Evolutionary conservation across 2,329 filamentous ascomycete genomes (phyloP), one percentile per base, ranked within the genome.

Genomic region (Fusarium oligoseptatum): DNA sequence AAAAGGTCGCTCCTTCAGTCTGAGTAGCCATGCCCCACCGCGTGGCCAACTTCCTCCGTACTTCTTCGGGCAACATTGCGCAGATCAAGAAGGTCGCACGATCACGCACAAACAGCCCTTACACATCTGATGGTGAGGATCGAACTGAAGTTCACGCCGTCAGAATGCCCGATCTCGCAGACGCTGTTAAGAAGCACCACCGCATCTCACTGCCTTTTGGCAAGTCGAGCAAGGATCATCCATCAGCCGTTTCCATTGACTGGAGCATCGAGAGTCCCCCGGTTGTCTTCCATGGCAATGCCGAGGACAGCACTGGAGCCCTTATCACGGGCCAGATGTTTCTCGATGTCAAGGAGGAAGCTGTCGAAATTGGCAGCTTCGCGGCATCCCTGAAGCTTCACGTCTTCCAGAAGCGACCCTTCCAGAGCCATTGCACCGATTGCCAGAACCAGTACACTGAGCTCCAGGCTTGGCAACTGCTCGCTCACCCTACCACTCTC

Each of bases 241-340:
- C 83, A 63, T 79, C 83, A 2, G 83, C 84, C 67, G 85, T 86
- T 11, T 77, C 83, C 2, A 79, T 91, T 20, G 83, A 86, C 68
- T 90, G 88, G 86, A 87, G 85, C 77, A 93, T 98, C 73, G 95
- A 98, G 86, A 97, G 94, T 14, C 95, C 95, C 2, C 95, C 95
- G 3, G 88, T 96, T 20, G 90, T 98, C 55, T 92, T 98, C 84
- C 94, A 97, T 79, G 95, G 95, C 72, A 87, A 89, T 27, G 88
- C 94, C 1, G 88, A 92, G 71, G 88, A 90, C 75, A 98, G 95
- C 77, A 93, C 92, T 3, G 96, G 96, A 66, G 95, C 95, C 8
- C 86, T 98, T 69, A 90, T 98, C 60, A 97, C 95, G 1, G 95
- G 95, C 34, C 93, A 95, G 81, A 86, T 98, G 77, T 91, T 92